Evolutionary conservation across 768 basidiomycete genomes (phyloP).

Genomic region (Russula sp.): DNA sequence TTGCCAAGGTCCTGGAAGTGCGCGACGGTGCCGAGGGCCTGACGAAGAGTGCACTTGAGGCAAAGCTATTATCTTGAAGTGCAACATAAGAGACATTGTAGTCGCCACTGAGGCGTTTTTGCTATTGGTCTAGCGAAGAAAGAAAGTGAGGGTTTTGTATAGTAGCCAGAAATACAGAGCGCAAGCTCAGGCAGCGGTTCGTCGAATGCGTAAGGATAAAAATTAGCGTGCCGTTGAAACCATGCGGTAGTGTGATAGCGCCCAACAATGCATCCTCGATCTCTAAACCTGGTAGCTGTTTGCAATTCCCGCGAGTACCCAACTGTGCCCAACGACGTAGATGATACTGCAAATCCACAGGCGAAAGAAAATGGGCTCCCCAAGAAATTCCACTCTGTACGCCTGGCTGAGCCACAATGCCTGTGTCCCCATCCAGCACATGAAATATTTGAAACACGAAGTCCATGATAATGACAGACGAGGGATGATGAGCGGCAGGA

Average conservation of each 20-base stretch:
- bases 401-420: conserved; percentile 88
- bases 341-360: conserved; percentile 76
- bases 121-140: background rate
- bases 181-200: background rate
- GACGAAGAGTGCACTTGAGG: conserved; percentile 64
- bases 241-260: background rate
- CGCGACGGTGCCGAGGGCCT: conserved; percentile 76
- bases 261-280: background rate
- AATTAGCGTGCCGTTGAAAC: background rate
- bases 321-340: conserved; percentile 70
- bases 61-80: conserved; percentile 37
- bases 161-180: background rate
- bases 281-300: conserved; percentile 30
- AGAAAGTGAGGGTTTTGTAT: background rate
- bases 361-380: conserved; percentile 58
- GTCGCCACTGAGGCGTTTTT: background rate
- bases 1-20: conserved; percentile 75
- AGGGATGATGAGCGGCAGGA: conserved; percentile 78
- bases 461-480: conserved; percentile 44
- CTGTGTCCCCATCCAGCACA: conserved; percentile 72
- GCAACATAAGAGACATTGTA: background rate
- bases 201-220: background rate
- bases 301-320: conserved; percentile 69
- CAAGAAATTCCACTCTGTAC: conserved; percentile 85
- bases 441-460: conserved; percentile 36